Conservation (phyloP, 2,329 filamentous ascomycete species). For the Exophiala sp. region DNA sequence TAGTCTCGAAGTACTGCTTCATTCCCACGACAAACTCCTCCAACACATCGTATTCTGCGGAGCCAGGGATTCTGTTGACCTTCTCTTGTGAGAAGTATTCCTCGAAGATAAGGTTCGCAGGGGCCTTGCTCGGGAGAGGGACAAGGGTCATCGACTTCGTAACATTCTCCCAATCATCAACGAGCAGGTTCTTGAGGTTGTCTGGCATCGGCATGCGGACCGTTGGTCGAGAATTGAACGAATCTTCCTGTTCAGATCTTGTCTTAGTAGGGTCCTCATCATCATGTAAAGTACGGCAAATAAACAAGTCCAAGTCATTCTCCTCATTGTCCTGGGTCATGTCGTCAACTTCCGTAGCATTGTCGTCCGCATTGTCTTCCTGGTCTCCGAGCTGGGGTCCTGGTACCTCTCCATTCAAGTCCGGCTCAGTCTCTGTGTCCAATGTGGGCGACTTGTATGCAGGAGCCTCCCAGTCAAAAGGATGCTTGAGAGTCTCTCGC, state of each 20-base stretch:
- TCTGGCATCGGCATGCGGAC: conserved; percentile 86
- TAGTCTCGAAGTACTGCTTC: conserved; percentile 91
- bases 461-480: no score
- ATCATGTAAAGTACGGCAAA: not conserved
- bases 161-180: conserved; percentile 98
- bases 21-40: conserved; percentile 85
- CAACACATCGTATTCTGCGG: conserved; percentile 76
- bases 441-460: no score
- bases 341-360: no score
- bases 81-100: conserved; percentile 73
- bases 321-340: no score
- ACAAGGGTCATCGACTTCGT: conserved; percentile 93
- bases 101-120: conserved; percentile 73
- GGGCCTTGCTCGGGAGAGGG: conserved; percentile 71
- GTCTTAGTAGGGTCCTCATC: not conserved
- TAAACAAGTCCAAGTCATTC: not conserved
- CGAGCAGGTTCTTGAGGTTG: conserved; percentile 82
- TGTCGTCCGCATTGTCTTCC: no score
- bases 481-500: no score
- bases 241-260: conserved; percentile 69
- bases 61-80: conserved; percentile 61
- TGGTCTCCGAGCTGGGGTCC: no score
- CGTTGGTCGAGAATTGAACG: conserved; percentile 77
- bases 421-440: no score
- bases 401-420: no score